Percentiles rank a stretch among this genome's conserved stretches.
Conservation (phyloP, 2,329 filamentous ascomycete species). For the Phyllosticta citrichinensis region DNA sequence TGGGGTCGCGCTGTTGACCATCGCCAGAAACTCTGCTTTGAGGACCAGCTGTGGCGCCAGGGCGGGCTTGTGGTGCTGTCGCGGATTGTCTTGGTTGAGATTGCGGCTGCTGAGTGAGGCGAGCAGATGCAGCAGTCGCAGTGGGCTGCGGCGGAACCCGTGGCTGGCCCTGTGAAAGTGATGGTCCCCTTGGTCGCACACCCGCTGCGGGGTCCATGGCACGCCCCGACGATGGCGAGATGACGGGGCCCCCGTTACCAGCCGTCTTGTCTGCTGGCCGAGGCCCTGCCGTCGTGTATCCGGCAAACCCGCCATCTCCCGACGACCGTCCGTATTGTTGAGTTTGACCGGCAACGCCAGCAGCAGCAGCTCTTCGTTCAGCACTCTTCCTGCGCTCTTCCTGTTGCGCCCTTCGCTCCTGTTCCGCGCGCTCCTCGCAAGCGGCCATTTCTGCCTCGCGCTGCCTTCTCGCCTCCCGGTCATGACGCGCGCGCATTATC, state of each 20-base stretch:
- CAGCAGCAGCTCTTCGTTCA: conserved; percentile 51
- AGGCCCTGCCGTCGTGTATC: conserved; percentile 1
- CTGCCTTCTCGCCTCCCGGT: conserved; percentile 61
- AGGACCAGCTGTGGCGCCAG: conserved; percentile 16
- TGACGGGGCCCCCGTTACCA: conserved; percentile 3
- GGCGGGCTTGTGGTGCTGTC: conserved; percentile 23
- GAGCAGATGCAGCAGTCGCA: conserved; percentile 13
- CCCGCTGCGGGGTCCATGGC: conserved; percentile 1
- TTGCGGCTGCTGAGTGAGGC: not conserved
- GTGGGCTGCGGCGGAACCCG: conserved; percentile 19
- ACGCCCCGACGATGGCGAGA: conserved; percentile 1
- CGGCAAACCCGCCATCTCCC: not conserved
- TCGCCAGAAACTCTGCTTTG: conserved; percentile 18
- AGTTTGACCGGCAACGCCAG: conserved; percentile 38
- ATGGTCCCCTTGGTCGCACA: conserved; percentile 4
- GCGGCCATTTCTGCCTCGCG: conserved; percentile 53
- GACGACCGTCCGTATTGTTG: conserved; percentile 2
- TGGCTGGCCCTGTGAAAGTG: conserved; percentile 26
- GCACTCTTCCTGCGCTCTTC: conserved; percentile 42
- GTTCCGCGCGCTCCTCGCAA: conserved; percentile 33
- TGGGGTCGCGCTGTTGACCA: conserved; percentile 24
- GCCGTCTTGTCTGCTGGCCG: not conserved
- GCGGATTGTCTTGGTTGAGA: conserved; percentile 24
- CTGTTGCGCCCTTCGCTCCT: conserved; percentile 44
- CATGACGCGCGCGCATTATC: conserved; percentile 80